Percentiles rank a stretch among this genome's conserved stretches.
These are phyloP conservation scores for Fusarium liriodendri DNA, from an alignment of 2,329 filamentous ascomycete genomes.

Conservation along the genomic window DNA sequence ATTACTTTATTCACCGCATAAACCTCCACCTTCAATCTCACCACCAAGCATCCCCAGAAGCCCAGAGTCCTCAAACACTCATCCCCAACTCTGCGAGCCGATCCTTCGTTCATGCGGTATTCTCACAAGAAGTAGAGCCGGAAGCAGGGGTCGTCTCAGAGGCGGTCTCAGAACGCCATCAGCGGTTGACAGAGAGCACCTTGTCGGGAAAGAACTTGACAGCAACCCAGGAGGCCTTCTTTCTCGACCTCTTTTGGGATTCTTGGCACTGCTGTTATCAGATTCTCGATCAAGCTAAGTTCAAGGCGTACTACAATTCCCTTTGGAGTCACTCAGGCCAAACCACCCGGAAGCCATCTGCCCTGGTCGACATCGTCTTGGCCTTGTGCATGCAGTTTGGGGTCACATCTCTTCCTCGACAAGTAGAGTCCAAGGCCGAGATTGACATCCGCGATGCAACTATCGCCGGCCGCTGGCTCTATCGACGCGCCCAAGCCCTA, in stretches of 20 bases:
- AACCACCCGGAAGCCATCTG: slow-evolving; percentile 53
- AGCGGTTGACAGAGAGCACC: not conserved
- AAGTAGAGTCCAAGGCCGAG: not conserved
- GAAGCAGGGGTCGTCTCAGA: not conserved
- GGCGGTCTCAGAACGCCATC: not conserved
- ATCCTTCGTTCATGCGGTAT: not conserved
- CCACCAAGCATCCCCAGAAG: not conserved
- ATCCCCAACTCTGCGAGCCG: not conserved
- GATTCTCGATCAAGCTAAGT: slow-evolving; percentile 40
- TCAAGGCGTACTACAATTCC: slow-evolving; percentile 8
- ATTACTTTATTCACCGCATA: not conserved
- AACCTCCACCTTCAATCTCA: not conserved
- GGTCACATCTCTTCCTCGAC: slow-evolving; percentile 28
- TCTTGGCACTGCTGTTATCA: slow-evolving; percentile 53
- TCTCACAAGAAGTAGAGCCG: not conserved
- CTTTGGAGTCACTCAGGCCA: not conserved
- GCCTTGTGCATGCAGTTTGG: slow-evolving; percentile 62
- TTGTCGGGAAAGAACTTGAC: slow-evolving; percentile 38
- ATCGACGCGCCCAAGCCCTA: slow-evolving; percentile 56
- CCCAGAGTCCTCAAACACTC: not conserved
- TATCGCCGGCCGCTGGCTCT: slow-evolving; percentile 57
- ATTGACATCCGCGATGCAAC: slow-evolving; percentile 47
- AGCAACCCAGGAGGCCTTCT: slow-evolving; percentile 56
- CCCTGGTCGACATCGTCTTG: slow-evolving; percentile 62
- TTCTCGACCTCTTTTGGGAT: slow-evolving; percentile 58